These are phyloP conservation scores for Climacium dendroides DNA, from an alignment of 225 moss, liverwort and hornwort species.

Conservation along the genomic window DNA sequence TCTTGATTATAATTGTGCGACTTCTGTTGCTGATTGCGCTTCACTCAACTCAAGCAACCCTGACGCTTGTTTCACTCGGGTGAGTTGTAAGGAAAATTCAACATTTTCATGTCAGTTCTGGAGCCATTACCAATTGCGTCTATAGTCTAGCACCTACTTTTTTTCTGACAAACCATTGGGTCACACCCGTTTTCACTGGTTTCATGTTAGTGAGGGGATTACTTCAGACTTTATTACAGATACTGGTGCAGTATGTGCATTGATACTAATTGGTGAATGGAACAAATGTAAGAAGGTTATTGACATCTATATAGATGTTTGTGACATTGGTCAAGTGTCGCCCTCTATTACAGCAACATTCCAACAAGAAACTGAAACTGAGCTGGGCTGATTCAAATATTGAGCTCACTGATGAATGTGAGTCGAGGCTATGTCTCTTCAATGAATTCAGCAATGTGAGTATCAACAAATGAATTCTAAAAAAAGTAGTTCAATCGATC, in stretches of 20 bases:
- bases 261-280: not conserved
- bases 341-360: not conserved
- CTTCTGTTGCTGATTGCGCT: slow-evolving; percentile 3
- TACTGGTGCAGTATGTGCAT: not conserved
- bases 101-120: not conserved
- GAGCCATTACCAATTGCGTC: not conserved
- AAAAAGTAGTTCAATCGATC: not conserved
- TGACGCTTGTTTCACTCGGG: slow-evolving; percentile 30
- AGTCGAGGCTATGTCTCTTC: not conserved
- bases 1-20: slow-evolving; percentile 35
- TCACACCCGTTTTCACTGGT: not conserved
- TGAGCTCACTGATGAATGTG: not conserved
- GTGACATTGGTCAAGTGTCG: not conserved
- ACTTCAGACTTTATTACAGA: not conserved
- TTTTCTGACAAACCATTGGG: not conserved
- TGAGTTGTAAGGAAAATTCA: not conserved
- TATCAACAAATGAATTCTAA: not conserved
- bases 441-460: not conserved
- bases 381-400: not conserved
- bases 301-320: not conserved
- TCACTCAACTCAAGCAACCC: slow-evolving; percentile 14
- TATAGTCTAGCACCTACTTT: not conserved
- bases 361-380: not conserved
- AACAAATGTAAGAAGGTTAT: not conserved
- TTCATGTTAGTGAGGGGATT: not conserved